Percentiles rank a stretch among this genome's conserved stretches.
These are phyloP conservation scores for Carex myosuroides DNA, from an alignment of 176 grass and related monocot species.

Conservation along the genomic window DNA sequence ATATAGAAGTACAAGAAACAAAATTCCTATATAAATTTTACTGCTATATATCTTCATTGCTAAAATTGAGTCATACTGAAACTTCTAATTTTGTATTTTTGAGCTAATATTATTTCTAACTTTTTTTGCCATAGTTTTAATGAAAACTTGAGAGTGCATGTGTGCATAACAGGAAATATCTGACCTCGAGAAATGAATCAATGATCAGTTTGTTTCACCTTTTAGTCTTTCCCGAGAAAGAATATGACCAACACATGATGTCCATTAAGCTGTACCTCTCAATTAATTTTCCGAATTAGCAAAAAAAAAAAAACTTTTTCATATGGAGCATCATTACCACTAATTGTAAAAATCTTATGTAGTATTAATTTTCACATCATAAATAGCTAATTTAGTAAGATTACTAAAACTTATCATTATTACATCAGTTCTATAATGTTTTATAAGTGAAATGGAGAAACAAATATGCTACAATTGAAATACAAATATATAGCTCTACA, in stretches of 20 bases:
- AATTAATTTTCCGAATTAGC: too few species aligned
- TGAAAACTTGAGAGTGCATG: not conserved
- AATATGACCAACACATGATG: not conserved
- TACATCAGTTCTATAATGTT: too few species aligned
- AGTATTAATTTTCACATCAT: too few species aligned
- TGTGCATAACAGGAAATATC: not conserved
- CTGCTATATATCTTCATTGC: not conserved
- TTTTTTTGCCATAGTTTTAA: not conserved
- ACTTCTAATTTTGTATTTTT: not conserved
- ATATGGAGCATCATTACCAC: too few species aligned
- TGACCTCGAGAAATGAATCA: not conserved
- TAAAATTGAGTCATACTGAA: not conserved
- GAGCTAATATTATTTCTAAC: too few species aligned
- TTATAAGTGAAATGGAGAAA: too few species aligned
- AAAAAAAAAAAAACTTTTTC: too few species aligned
- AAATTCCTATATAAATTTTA: not conserved
- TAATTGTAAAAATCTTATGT: not conserved
- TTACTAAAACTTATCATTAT: too few species aligned
- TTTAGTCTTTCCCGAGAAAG: not conserved
- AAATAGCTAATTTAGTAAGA: too few species aligned
- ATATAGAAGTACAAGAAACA: not conserved
- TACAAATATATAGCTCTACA: too few species aligned
- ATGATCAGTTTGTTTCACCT: not conserved
- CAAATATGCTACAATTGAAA: too few species aligned
- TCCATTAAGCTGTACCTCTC: not conserved